A percentile compares a stretch with the other conserved stretches of the same genome.
These are phyloP conservation scores for Pyricularia pennisetigena DNA, from an alignment of 2,329 filamentous ascomycete genomes.

Conservation along the genomic window DNA sequence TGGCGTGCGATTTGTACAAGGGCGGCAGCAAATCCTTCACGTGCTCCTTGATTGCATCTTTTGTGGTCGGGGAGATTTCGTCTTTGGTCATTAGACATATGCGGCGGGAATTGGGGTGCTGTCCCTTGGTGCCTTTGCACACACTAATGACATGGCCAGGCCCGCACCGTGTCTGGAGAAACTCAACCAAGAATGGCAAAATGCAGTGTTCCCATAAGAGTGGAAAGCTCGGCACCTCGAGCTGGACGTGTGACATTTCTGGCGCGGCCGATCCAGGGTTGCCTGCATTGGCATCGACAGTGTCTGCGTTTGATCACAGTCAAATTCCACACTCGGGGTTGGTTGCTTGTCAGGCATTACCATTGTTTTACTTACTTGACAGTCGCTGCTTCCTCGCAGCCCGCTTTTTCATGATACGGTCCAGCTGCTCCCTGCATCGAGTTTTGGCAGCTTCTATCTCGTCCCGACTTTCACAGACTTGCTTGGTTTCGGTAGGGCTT, in stretches of 20 bases:
- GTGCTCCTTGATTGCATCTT: constrained; percentile 27
- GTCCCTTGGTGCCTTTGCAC: constrained; percentile 19
- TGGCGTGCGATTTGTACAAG: constrained; percentile 17
- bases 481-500: not conserved
- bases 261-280: not conserved
- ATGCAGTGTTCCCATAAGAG: constrained; percentile 32
- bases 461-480: not conserved
- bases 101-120: constrained; percentile 20
- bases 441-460: constrained; percentile 17
- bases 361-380: not conserved
- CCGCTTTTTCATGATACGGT: constrained; percentile 23
- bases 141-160: constrained; percentile 28
- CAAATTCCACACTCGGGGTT: not conserved
- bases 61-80: constrained; percentile 23
- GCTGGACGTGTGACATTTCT: not conserved
- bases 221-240: constrained; percentile 27
- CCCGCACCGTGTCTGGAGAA: constrained; percentile 30
- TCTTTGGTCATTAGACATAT: constrained; percentile 30
- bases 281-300: not conserved
- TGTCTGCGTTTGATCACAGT: not conserved
- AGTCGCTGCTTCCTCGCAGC: not conserved
- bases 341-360: too few species aligned
- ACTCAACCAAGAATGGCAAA: constrained; percentile 30
- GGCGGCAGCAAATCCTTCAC: constrained; percentile 30
- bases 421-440: constrained; percentile 24